These are phyloP conservation scores for Astrothelium subdiscretum DNA, from an alignment of 495 filamentous ascomycete genomes.

Conservation along the genomic window DNA sequence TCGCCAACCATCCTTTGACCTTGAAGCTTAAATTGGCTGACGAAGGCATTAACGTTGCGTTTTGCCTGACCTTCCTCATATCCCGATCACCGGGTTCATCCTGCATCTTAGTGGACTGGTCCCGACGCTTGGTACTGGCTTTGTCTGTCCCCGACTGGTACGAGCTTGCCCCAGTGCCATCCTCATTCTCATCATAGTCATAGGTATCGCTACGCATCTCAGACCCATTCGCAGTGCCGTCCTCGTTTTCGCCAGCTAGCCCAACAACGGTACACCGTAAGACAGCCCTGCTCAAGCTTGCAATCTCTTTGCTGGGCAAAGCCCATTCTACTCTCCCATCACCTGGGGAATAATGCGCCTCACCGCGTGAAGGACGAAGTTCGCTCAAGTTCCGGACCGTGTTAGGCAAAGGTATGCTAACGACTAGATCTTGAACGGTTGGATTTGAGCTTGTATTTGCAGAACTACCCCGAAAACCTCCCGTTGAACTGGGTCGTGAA, in stretches of 20 bases:
- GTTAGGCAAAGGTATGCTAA: slow-evolving; percentile 70
- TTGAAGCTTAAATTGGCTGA: slow-evolving; percentile 80
- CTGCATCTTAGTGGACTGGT: slow-evolving; percentile 18
- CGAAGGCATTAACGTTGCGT: slow-evolving; percentile 80
- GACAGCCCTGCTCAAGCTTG: slow-evolving; percentile 43
- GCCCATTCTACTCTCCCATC: slow-evolving; percentile 71
- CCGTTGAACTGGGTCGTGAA: not conserved
- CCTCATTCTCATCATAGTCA: slow-evolving; percentile 48
- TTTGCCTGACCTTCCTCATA: slow-evolving; percentile 47
- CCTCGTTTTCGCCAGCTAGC: slow-evolving; percentile 47
- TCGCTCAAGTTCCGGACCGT: slow-evolving; percentile 79
- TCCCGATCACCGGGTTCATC: slow-evolving; percentile 26
- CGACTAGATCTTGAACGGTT: slow-evolving; percentile 63
- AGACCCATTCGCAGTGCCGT: slow-evolving; percentile 34
- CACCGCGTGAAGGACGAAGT: slow-evolving; percentile 70
- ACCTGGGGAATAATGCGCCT: slow-evolving; percentile 66
- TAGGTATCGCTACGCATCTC: slow-evolving; percentile 39
- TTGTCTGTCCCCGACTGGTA: slow-evolving; percentile 34
- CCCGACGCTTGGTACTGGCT: slow-evolving; percentile 10
- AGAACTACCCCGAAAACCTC: slow-evolving; percentile 13
- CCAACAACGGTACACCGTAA: slow-evolving; percentile 73
- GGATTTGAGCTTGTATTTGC: slow-evolving; percentile 38
- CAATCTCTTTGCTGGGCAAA: slow-evolving; percentile 57
- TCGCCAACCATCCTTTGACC: slow-evolving; percentile 89
- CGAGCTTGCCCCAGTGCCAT: slow-evolving; percentile 24